These are phyloP conservation scores for Cnidoscolus chayamansa DNA, from an alignment of 441 rosid species.

Conservation along the genomic window DNA sequence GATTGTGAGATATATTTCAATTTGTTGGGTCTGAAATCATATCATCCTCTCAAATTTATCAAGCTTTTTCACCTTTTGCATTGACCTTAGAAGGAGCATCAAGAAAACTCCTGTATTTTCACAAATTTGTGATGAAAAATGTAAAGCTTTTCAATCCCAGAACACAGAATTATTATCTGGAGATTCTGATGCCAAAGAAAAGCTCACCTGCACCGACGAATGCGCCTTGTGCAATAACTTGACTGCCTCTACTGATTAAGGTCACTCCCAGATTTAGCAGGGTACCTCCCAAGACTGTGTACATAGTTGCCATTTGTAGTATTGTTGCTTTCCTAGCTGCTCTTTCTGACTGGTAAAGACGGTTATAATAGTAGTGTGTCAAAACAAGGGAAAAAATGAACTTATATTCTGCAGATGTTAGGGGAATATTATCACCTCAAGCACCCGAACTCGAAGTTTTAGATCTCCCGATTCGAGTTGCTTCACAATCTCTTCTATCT, in stretches of 20 bases:
- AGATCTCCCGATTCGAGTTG: slow-evolving; percentile 92
- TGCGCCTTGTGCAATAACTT: slow-evolving; percentile 62
- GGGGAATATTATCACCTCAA: slow-evolving; percentile 53
- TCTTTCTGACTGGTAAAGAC: slow-evolving; percentile 68
- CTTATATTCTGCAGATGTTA: neutral
- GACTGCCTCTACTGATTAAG: slow-evolving; percentile 57
- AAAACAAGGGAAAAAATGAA: slow-evolving; percentile 4
- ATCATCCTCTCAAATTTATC: slow-evolving; percentile 95
- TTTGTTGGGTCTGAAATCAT: slow-evolving; percentile 25
- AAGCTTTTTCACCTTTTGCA: slow-evolving; percentile 72
- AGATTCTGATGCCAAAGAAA: neutral
- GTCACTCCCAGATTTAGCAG: slow-evolving; percentile 78
- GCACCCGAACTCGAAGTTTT: slow-evolving; percentile 89
- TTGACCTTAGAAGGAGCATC: slow-evolving; percentile 54
- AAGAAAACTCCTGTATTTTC: slow-evolving; percentile 65
- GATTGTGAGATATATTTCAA: neutral
- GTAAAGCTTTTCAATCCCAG: neutral
- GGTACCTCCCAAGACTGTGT: slow-evolving; percentile 81
- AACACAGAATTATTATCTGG: neutral
- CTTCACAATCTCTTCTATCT: slow-evolving; percentile 81
- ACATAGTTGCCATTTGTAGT: slow-evolving; percentile 88
- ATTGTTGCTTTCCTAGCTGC: slow-evolving; percentile 83
- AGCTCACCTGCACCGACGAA: slow-evolving; percentile 77
- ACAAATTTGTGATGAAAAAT: neutral
- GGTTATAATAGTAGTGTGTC: neutral